Evolutionary conservation across 352 stramenopile genomes (phyloP), one percentile per base, ranked within the genome.

Genomic region (Pythium oligandrum): DNA sequence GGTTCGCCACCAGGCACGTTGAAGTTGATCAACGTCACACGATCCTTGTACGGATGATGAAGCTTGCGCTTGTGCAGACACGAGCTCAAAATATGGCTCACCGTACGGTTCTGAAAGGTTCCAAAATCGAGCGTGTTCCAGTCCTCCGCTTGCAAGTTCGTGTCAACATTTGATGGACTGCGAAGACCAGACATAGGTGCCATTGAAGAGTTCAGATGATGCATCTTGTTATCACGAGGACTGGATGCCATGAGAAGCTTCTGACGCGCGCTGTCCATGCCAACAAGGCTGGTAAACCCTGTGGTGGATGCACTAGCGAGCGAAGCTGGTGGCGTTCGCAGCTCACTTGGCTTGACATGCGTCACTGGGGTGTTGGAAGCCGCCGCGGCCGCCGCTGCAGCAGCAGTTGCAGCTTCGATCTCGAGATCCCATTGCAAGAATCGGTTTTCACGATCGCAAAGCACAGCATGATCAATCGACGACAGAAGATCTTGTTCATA

Each of bases 41-140:
- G 79, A 48, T 92, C 83, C 68, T 92, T 92, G 73, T 92, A 92
- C 8, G 82, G 82, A 53, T 89, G 75, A 44, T 89, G 74, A 11
- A 92, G 54, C 60, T 92, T 92, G 46, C 82, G 70, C 67, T 90
- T 90, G 68, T 92, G 77, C 53, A 90, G 57, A 51, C 82, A 92
- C 4, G 82, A 90, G 54, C 79, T 89, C 39, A 92, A 53, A 53
- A 92, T 92, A 52, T 89, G 82, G 59, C 80, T 92, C 44, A 92
- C 82, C 8, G 78, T 90, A 42, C 82, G 82, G 54, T 90, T 90
- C 65, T 90, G 80, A 51, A 88, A 90, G 8, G 77, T 90, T 5
- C 80, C 77, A 54, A 90, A 90, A 48, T 90, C 80, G 31, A 90
- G 48, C 51, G 69, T 81, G 58, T 80, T 84, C 80, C 80, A 90